These are phyloP conservation scores for Meyerozyma guilliermondii DNA, from an alignment of 1,139 yeast species.

Conservation along the genomic window DNA sequence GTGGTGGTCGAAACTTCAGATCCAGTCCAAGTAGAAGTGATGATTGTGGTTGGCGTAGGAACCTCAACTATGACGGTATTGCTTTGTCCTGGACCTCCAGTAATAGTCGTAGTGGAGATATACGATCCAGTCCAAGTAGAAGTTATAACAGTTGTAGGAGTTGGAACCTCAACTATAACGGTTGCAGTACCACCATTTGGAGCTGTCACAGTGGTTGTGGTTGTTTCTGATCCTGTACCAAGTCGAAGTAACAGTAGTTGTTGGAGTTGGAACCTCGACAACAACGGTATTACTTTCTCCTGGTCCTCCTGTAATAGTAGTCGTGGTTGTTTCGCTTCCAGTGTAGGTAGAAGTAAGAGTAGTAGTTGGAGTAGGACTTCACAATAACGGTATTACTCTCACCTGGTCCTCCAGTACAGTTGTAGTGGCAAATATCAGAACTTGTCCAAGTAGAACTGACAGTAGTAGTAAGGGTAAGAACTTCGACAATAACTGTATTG, in stretches of 20 bases:
- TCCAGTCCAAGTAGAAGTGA: slow-evolving; percentile 3
- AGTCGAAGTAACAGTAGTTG: slow-evolving; percentile 3
- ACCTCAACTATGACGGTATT: slow-evolving; percentile 4
- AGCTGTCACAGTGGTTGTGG: slow-evolving; percentile 5
- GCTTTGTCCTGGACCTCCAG: slow-evolving; percentile 8
- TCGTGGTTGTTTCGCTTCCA: slow-evolving; percentile 15
- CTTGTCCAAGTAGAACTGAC: slow-evolving; percentile 1
- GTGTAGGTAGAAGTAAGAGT: slow-evolving; percentile 18
- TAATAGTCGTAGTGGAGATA: slow-evolving; percentile 6
- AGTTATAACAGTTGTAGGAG: slow-evolving; percentile 8
- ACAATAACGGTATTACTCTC: slow-evolving; percentile 4
- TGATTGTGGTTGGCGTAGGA: slow-evolving; percentile 4
- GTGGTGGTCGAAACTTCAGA: slow-evolving; percentile 6
- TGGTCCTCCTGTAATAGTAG: slow-evolving; percentile 12
- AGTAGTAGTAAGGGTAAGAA: slow-evolving; percentile 15
- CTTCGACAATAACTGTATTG: slow-evolving; percentile 13
- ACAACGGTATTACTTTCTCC: slow-evolving; percentile 9
- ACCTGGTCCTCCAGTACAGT: not conserved
- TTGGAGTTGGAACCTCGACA: slow-evolving; percentile 6
- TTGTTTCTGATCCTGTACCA: slow-evolving; percentile 1
- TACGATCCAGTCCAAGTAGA: slow-evolving; percentile 5
- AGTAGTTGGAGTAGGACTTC: slow-evolving; percentile 8
- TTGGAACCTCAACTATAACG: slow-evolving; percentile 11
- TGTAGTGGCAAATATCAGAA: not conserved
- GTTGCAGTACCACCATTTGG: slow-evolving; percentile 9